Evolutionary conservation across 2,329 filamentous ascomycete genomes (phyloP), one percentile per base, ranked within the genome.

Genomic region (Hirsutella minnesotensis): DNA sequence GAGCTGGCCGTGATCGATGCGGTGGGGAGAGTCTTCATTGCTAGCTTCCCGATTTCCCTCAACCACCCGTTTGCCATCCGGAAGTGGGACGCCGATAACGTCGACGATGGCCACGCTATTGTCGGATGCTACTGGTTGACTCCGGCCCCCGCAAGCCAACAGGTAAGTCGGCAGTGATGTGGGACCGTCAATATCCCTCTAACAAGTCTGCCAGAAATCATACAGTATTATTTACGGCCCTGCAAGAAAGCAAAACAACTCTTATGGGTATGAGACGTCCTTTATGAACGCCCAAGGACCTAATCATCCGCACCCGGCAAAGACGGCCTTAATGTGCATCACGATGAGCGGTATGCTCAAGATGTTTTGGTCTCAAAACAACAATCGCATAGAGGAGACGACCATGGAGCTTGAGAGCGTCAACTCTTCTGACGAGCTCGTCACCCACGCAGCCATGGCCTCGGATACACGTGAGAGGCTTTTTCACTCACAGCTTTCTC

Each of bases 71-170:
- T 71, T 27, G 59, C 76, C 9, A 70, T 71, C 40, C 75, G 80
- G 35, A 73, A 70, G 43, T 81, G 79, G 62, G 72, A 80, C 20
- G 61, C 69, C n/a, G 87, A 90, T 55, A 64, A 75, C 2, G 68
- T 81, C 42, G 83, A 88, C 53, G 86, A 94, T 57, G 69, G 86
- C 31, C 79, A 83, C 50, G 77, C 81, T 40, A 69, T 94, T 5
- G 86, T 94, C 7, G 92, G 90, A 3, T 75, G 87, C 58, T 83
- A 86, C 62, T 98, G 92, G 92, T 68, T 96, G 43, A 68, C 72
- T n/a, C 68, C 80, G 20, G 66, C 73, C 22, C 69, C 73, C 3
- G 55, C 56, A n/a, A 58, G 57, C 52, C 61, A 64, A 51, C 62
- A 68, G 55, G 59, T 62, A 45, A 44, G 49, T n/a, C n/a, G n/a